Percentiles rank a stretch among this genome's conserved stretches.
phyloP scores from a whole-genome alignment of 176 grass and related monocot species.

The Aegilops bicornis region DNA sequence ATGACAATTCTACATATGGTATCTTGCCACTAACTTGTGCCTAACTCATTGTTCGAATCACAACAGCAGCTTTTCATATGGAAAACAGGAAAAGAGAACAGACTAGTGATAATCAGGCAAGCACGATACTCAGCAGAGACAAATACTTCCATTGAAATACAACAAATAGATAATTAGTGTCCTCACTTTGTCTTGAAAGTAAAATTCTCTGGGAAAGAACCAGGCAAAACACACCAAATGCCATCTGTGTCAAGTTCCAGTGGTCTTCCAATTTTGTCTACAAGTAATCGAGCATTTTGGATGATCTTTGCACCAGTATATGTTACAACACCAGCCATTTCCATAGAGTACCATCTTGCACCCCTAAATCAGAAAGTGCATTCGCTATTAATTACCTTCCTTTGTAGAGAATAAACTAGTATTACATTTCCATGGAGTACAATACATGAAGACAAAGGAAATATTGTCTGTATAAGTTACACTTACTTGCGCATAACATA shows the following conservation, averaged over 20 bases:
- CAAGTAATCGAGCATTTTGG: constrained; percentile 89
- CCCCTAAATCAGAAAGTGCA: constrained; percentile 58
- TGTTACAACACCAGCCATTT: constrained; percentile 99
- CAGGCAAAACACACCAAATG: constrained; percentile 98
- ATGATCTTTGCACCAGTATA: constrained; percentile 99
- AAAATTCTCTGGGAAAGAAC: constrained; percentile 96
- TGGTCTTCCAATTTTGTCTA: constrained; percentile 96
- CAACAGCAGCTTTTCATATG: neutral
- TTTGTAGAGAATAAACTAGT: neutral
- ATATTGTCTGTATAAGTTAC: constrained; percentile 18
- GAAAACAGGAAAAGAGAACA: neutral
- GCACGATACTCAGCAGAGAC: neutral
- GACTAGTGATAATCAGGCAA: constrained; percentile 3
- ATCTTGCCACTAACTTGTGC: neutral
- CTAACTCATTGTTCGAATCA: neutral
- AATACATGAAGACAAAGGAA: constrained; percentile 23
- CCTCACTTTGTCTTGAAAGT: constrained; percentile 87
- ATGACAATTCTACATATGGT: constrained; percentile 1
- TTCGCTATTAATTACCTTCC: constrained; percentile 17
- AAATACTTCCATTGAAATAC: constrained; percentile 21
- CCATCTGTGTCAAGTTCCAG: constrained; percentile 97
- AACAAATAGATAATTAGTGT: constrained; percentile 3
- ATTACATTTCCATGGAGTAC: neutral
- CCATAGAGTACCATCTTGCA: constrained; percentile 99
- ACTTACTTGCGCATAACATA: constrained; percentile 99